Conservation (phyloP, 1,139 yeast species). For the Magnusiomyces magnusii region DNA sequence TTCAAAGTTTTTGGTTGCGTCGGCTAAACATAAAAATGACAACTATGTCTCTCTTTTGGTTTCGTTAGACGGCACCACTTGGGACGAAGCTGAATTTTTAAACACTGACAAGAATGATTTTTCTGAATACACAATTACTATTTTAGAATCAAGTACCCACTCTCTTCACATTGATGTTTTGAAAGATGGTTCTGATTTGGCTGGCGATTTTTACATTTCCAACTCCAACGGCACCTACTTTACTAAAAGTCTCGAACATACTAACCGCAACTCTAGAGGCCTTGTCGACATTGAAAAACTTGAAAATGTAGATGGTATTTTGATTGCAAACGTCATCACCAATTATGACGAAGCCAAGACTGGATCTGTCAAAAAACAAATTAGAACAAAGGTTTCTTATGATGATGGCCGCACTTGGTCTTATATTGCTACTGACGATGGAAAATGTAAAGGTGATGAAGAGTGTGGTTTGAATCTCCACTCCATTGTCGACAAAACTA, state of each 20-base stretch:
- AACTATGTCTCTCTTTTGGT: conserved; percentile 41
- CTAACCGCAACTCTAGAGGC: conserved; percentile 38
- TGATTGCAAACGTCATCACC: conserved; percentile 45
- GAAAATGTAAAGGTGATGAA: conserved; percentile 34
- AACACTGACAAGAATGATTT: not conserved
- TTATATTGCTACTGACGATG: conserved; percentile 42
- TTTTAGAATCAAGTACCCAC: conserved; percentile 50
- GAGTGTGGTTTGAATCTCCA: conserved; percentile 53
- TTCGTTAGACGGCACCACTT: conserved; percentile 50
- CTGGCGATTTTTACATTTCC: conserved; percentile 46
- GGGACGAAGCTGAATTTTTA: conserved; percentile 38
- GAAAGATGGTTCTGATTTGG: conserved; percentile 21
- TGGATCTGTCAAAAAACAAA: conserved; percentile 32
- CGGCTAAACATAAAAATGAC: conserved; percentile 30
- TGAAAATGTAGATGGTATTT: conserved; percentile 60
- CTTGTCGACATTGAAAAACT: conserved; percentile 43
- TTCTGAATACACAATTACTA: conserved; percentile 39
- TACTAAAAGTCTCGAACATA: conserved; percentile 40
- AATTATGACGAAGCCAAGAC: conserved; percentile 25
- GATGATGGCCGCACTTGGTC: conserved; percentile 65
- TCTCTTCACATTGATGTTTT: conserved; percentile 48
- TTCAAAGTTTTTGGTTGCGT: conserved; percentile 47
- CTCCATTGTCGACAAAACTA: conserved; percentile 44
- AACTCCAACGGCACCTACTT: conserved; percentile 59
- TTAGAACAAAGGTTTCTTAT: conserved; percentile 43